phyloP scores from a whole-genome alignment of 2,329 filamentous ascomycete genomes.

The Trichoderma harzianum region DNA sequence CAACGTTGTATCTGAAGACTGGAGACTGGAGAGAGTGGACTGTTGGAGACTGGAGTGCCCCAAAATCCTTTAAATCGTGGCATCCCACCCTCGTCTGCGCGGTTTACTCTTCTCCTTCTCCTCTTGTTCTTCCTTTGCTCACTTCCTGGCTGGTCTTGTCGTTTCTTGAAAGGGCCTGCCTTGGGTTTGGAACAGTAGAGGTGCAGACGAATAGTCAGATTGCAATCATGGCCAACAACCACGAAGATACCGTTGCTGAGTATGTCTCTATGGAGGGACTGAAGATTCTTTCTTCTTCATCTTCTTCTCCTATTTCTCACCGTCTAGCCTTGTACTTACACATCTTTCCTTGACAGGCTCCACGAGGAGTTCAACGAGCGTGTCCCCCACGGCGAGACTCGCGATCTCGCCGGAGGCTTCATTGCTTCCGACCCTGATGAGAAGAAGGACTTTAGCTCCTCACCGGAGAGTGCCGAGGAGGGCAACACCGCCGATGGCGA shows the following conservation, averaged over 20 bases:
- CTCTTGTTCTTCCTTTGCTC: not conserved
- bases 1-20: constrained; percentile 5
- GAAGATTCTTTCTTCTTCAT: not conserved
- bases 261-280: not conserved
- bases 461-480: constrained; percentile 25
- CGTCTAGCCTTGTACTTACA: not conserved
- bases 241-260: constrained; percentile 18
- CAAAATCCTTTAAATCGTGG: constrained; percentile 14
- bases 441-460: constrained; percentile 13
- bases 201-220: not conserved
- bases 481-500: constrained; percentile 42
- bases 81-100: not conserved
- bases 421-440: constrained; percentile 12
- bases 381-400: not conserved
- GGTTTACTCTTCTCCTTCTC: not conserved
- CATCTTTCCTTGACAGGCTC: not conserved
- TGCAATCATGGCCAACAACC: constrained; percentile 17
- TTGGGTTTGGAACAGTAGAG: constrained; percentile 7
- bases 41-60: not conserved
- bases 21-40: not conserved
- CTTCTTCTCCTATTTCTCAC: not conserved
- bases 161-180: not conserved
- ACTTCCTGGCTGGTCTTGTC: not conserved
- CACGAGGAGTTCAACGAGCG: constrained; percentile 18
- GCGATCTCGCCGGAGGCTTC: constrained; percentile 16